phyloP scores from a whole-genome alignment of 768 basidiomycete genomes.

The Tephrocybe sp. region DNA sequence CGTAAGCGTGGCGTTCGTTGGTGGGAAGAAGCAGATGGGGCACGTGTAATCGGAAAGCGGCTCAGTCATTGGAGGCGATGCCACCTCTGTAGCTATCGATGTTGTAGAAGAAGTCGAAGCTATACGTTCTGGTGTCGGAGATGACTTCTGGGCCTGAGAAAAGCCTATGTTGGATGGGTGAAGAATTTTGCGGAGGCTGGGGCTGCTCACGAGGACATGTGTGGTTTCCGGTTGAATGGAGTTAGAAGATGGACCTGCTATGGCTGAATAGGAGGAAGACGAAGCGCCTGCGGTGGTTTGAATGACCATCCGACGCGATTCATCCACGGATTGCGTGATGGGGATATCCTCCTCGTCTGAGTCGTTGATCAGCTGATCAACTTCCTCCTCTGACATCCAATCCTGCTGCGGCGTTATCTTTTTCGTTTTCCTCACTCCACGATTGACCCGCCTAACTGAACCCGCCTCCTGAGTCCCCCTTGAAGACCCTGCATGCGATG shows the following conservation, averaged over 20 bases:
- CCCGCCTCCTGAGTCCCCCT: background rate
- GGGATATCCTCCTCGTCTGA: conserved; percentile 8
- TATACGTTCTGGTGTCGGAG: background rate
- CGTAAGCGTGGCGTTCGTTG: conserved; percentile 73
- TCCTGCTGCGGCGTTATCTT: background rate
- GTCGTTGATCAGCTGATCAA: conserved; percentile 15
- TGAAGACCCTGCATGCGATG: conserved; percentile 2
- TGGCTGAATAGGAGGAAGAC: background rate
- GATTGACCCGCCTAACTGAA: background rate
- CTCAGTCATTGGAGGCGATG: conserved; percentile 24
- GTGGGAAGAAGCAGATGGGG: conserved; percentile 78
- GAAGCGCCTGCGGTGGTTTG: background rate
- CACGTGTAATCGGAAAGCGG: conserved; percentile 66
- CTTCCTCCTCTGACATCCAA: conserved; percentile 9
- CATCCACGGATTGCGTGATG: background rate
- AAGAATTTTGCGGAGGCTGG: conserved; percentile 24
- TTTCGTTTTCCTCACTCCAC: conserved; percentile 4
- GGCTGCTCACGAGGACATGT: conserved; percentile 19
- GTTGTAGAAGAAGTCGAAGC: conserved; percentile 5
- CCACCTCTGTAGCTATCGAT: conserved; percentile 8
- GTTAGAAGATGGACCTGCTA: background rate
- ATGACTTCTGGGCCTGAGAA: conserved; percentile 8
- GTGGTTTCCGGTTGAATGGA: background rate
- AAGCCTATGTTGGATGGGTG: conserved; percentile 15
- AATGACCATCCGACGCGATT: background rate